Evolutionary conservation across 495 filamentous ascomycete genomes (phyloP).

Genomic region (Annulohypoxylon maeteangense): DNA sequence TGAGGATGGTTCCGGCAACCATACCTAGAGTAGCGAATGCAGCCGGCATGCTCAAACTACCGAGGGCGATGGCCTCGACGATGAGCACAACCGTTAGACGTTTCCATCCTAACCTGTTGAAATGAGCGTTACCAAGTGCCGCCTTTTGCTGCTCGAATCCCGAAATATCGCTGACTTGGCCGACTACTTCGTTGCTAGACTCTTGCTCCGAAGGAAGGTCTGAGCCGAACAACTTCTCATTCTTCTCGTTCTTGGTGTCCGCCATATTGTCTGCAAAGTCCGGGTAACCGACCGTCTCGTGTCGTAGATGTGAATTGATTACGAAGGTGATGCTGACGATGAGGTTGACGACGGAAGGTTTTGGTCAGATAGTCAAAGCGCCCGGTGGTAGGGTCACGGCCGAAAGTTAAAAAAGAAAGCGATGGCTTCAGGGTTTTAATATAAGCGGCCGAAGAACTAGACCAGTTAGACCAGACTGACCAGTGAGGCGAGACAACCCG

Average conservation of each 20-base stretch:
- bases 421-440: constrained; percentile 26
- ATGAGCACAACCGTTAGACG: constrained; percentile 69
- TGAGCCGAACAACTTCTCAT: constrained; percentile 36
- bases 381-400: constrained; percentile 3
- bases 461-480: background rate
- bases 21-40: constrained; percentile 74
- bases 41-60: constrained; percentile 71
- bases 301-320: constrained; percentile 2
- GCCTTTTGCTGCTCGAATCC: constrained; percentile 54
- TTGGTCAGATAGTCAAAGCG: constrained; percentile 24
- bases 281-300: constrained; percentile 13
- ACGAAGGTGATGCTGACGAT: background rate
- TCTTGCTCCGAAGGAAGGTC: constrained; percentile 18
- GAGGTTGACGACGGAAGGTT: constrained; percentile 30
- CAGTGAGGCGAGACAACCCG: constrained; percentile 6
- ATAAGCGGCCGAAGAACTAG: constrained; percentile 13
- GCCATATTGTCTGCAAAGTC: constrained; percentile 27
- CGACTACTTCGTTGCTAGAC: constrained; percentile 43
- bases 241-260: constrained; percentile 41
- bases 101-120: constrained; percentile 61
- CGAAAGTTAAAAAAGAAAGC: constrained; percentile 22
- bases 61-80: constrained; percentile 79
- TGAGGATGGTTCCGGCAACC: constrained; percentile 66
- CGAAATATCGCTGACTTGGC: constrained; percentile 45
- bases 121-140: constrained; percentile 52